Evolutionary conservation across 2,329 filamentous ascomycete species (phyloP).

Genomic region (Aspergillus pseudoglaucus): DNA sequence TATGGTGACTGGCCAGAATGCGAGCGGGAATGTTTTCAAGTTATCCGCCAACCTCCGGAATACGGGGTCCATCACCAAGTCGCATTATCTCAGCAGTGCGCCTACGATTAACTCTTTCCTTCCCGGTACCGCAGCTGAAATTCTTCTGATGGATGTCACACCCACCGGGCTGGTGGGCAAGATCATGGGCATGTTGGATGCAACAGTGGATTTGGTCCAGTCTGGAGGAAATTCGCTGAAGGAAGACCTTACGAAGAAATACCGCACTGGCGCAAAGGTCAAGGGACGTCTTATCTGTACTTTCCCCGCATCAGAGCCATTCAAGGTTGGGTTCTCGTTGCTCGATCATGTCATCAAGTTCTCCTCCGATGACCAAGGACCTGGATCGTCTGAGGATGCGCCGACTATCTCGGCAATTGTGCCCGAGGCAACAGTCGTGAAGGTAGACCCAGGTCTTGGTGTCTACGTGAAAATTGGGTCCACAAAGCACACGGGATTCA

Average conservation of each 20-base stretch:
- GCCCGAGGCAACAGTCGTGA: conserved; percentile 69
- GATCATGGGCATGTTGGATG: conserved; percentile 83
- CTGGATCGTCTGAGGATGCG: conserved; percentile 41
- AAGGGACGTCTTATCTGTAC: conserved; percentile 84
- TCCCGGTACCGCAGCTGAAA: conserved; percentile 82
- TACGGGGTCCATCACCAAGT: conserved; percentile 59
- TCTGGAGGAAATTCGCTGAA: conserved; percentile 68
- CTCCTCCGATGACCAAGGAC: conserved; percentile 22
- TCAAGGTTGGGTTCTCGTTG: conserved; percentile 81
- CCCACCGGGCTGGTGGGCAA: conserved; percentile 76
- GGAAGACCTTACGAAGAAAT: conserved; percentile 66
- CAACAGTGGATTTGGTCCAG: conserved; percentile 84
- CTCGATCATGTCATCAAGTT: conserved; percentile 76
- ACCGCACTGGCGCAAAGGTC: conserved; percentile 75
- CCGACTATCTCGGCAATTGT: conserved; percentile 60
- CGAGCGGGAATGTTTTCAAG: conserved; percentile 78
- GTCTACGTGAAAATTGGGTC: conserved; percentile 70
- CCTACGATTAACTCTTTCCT: conserved; percentile 85
- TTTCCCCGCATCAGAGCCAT: conserved; percentile 69
- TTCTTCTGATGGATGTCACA: conserved; percentile 71
- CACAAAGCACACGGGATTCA: conserved; percentile 67
- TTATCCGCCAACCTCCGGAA: conserved; percentile 68
- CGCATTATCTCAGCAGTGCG: conserved; percentile 63
- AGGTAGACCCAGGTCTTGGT: conserved; percentile 73
- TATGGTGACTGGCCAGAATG: conserved; percentile 65